Evolutionary conservation across 352 stramenopile species (phyloP).

Genomic region (Blastocystis sp.): DNA sequence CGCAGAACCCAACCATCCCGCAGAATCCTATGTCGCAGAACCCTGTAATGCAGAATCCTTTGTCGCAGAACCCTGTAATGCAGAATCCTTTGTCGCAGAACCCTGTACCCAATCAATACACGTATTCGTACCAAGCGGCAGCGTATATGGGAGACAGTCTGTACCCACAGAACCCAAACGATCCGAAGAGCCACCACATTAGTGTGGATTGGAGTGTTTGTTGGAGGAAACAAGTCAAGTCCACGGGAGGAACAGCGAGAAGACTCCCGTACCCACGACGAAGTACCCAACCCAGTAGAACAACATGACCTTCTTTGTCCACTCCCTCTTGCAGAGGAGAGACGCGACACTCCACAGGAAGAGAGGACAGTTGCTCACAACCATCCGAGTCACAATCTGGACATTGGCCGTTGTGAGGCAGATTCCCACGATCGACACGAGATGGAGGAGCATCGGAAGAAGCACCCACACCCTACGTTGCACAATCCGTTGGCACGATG

Average conservation of each 20-base stretch:
- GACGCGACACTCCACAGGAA: slow-evolving; percentile 18
- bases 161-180: background rate
- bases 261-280: background rate
- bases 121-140: no score
- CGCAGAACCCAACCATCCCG: background rate
- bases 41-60: background rate
- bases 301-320: background rate
- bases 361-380: slow-evolving; percentile 21
- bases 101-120: no score
- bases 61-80: background rate
- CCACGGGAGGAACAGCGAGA: slow-evolving; percentile 47
- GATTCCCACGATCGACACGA: background rate
- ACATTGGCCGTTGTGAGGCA: slow-evolving; percentile 35
- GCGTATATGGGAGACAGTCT: no score
- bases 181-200: background rate
- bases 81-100: background rate
- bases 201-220: slow-evolving; percentile 36
- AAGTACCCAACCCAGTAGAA: slow-evolving; percentile 60
- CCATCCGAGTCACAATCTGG: slow-evolving; percentile 55
- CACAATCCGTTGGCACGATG: background rate
- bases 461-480: background rate
- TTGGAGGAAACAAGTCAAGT: slow-evolving; percentile 38
- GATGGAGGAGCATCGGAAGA: background rate
- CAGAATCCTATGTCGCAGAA: background rate
- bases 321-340: background rate